A percentile compares a stretch with the other conserved stretches of the same genome.
Conservation (phyloP, 345 rosid genomes). For the Barbarea vulgaris region DNA sequence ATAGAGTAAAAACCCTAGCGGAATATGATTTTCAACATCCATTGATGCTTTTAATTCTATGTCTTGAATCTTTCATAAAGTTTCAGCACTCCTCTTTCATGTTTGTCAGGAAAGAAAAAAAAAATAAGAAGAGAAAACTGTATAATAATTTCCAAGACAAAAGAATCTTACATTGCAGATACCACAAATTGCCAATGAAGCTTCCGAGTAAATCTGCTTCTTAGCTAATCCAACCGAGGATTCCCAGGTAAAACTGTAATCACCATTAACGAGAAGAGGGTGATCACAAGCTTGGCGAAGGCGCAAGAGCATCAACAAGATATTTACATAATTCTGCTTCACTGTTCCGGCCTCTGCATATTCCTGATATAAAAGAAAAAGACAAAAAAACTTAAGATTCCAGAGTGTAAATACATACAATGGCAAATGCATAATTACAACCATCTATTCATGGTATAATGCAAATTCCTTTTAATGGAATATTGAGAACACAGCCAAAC, state of each 20-base stretch:
- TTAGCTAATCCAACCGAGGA: constrained; percentile 64
- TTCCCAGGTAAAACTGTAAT: constrained; percentile 58
- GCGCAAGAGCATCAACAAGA: constrained; percentile 95
- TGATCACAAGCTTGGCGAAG: constrained; percentile 99
- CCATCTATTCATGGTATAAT: neutral
- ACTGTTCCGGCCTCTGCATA: constrained; percentile 99
- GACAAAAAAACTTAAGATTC: neutral
- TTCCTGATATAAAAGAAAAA: constrained; percentile 58
- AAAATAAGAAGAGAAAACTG: neutral
- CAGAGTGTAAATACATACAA: neutral
- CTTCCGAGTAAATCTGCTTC: constrained; percentile 61
- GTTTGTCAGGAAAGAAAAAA: constrained; percentile 2
- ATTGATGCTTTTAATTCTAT: neutral
- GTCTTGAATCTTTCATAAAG: neutral
- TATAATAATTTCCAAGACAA: neutral
- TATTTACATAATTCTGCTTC: constrained; percentile 92
- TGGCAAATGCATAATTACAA: constrained; percentile 1
- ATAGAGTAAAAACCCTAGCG: neutral
- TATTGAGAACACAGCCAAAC: constrained; percentile 48
- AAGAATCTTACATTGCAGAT: constrained; percentile 80
- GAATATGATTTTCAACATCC: neutral
- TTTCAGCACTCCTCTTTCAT: neutral
- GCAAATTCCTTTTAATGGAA: neutral
- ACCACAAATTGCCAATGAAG: constrained; percentile 86
- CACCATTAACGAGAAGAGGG: constrained; percentile 91